Evolutionary conservation across 495 filamentous ascomycete species (phyloP).

Genomic region (Penicillium daleae): DNA sequence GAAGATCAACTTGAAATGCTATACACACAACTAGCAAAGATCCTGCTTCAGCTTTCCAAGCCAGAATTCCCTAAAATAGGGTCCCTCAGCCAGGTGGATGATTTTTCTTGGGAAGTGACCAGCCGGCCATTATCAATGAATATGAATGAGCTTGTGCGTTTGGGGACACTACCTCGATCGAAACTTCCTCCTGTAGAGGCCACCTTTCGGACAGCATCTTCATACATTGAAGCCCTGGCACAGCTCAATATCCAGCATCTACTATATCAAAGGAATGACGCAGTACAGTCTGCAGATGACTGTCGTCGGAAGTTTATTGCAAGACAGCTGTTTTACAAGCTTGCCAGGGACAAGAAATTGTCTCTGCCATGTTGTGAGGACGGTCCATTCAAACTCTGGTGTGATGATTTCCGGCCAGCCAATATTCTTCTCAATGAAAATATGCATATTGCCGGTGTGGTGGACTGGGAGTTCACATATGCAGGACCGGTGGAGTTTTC

Average conservation of each 20-base stretch:
- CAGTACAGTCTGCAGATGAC: constrained; percentile 42
- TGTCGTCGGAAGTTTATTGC: constrained; percentile 47
- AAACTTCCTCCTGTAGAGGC: constrained; percentile 40
- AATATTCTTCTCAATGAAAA: constrained; percentile 31
- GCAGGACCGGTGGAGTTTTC: constrained; percentile 40
- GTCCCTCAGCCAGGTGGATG: constrained; percentile 34
- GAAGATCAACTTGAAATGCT: constrained; percentile 32
- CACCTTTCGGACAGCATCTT: constrained; percentile 41
- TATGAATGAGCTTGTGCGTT: constrained; percentile 40
- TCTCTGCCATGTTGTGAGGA: constrained; percentile 7
- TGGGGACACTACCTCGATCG: constrained; percentile 31
- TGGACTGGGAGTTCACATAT: constrained; percentile 50
- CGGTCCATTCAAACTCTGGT: constrained; percentile 32
- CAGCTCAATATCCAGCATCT: constrained; percentile 47
- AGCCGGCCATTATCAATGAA: constrained; percentile 32
- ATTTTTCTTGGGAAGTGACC: constrained; percentile 27
- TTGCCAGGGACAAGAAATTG: constrained; percentile 34
- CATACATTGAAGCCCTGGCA: constrained; percentile 40
- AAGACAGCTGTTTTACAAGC: constrained; percentile 41
- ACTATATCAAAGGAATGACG: constrained; percentile 44
- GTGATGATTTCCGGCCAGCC: constrained; percentile 30
- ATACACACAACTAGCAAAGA: constrained; percentile 40
- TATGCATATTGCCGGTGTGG: constrained; percentile 22
- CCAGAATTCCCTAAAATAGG: constrained; percentile 39
- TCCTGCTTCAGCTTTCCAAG: constrained; percentile 42